Evolutionary conservation across 495 filamentous ascomycete species (phyloP).

Genomic region (Lichenothelia convexa): DNA sequence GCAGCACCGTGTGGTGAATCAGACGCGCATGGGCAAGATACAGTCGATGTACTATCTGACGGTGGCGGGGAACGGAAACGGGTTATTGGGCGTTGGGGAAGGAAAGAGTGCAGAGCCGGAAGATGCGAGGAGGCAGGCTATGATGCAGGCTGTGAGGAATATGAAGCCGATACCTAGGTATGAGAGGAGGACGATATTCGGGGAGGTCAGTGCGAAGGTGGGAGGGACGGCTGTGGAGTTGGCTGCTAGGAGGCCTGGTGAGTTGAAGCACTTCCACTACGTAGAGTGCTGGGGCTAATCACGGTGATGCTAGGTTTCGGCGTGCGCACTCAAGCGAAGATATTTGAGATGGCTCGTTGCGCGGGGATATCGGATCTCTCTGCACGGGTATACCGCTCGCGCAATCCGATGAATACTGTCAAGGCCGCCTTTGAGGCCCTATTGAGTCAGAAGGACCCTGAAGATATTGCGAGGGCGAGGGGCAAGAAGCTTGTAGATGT

Average conservation of each 20-base stretch:
- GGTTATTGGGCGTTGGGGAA: conserved; percentile 73
- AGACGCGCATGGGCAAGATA: conserved; percentile 92
- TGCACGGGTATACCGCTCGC: conserved; percentile 53
- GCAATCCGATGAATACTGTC: conserved; percentile 92
- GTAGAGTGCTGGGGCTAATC: too few relatives aligned
- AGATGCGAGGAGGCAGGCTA: conserved; percentile 47
- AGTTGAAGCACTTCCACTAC: conserved; percentile 11
- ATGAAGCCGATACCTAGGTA: conserved; percentile 78
- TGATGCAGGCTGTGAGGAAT: conserved; percentile 59
- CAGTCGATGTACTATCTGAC: conserved; percentile 46
- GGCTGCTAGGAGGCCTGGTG: conserved; percentile 73
- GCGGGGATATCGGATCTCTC: conserved; percentile 74
- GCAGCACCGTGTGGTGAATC: conserved; percentile 57
- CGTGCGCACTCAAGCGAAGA: conserved; percentile 69
- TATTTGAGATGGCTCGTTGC: conserved; percentile 77
- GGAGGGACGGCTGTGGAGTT: conserved; percentile 51
- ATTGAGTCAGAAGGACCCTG: conserved; percentile 62
- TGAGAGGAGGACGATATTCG: conserved; percentile 79
- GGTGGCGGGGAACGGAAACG: conserved; percentile 69
- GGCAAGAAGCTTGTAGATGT: conserved; percentile 93
- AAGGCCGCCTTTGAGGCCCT: conserved; percentile 78
- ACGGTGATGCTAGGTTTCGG: conserved; percentile 55
- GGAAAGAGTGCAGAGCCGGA: conserved; percentile 60
- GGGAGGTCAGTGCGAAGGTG: conserved; percentile 66
- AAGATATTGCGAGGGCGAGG: conserved; percentile 67